phyloP scores from a whole-genome alignment of 208 protist species.

The Crithidia acanthocephali region DNA sequence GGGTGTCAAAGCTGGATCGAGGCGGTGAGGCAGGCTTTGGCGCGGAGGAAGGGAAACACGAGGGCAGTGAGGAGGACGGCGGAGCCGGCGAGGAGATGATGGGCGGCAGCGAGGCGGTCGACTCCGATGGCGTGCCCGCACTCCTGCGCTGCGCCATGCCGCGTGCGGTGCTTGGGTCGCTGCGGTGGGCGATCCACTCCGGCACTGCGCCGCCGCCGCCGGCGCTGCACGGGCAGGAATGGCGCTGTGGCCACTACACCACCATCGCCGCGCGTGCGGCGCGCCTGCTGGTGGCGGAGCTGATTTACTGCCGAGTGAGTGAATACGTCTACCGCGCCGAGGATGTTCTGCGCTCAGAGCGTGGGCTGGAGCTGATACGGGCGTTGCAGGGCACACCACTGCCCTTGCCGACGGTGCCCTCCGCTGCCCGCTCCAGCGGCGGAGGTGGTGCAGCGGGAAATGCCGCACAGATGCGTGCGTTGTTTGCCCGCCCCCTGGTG shows the following conservation, averaged over 20 bases:
- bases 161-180: slow-evolving; percentile 65
- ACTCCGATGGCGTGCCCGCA: no score
- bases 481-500: slow-evolving; percentile 4
- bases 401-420: no score
- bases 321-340: slow-evolving; percentile 74
- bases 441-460: background rate
- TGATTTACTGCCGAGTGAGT: slow-evolving; percentile 48
- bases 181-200: slow-evolving; percentile 73
- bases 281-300: slow-evolving; percentile 56
- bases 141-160: no score
- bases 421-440: background rate
- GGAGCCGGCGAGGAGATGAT: background rate
- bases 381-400: background rate
- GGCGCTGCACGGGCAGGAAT: background rate
- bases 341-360: slow-evolving; percentile 38
- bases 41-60: background rate
- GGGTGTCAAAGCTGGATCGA: background rate
- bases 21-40: background rate
- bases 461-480: background rate
- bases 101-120: slow-evolving; percentile 1
- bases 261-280: slow-evolving; percentile 55
- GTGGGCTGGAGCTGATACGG: background rate
- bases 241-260: slow-evolving; percentile 26
- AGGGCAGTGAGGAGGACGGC: background rate
- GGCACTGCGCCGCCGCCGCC: slow-evolving; percentile 40